Conservation (phyloP, 2,329 filamentous ascomycete genomes). For the Diplodia scrobiculata region DNA sequence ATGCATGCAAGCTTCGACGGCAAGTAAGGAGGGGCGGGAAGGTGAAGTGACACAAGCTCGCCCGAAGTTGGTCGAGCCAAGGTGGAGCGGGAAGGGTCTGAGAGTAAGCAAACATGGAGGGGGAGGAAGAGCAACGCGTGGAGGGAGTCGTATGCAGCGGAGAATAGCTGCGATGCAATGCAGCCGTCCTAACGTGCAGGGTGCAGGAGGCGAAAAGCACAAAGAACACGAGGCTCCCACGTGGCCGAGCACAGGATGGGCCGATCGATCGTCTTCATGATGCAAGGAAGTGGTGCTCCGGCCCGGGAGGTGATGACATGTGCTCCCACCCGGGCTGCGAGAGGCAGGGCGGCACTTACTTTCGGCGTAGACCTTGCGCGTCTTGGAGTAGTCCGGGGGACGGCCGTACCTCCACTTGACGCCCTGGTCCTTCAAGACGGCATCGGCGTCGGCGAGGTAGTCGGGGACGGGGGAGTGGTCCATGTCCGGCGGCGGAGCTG, state of each 20-base stretch:
- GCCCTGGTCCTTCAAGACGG: constrained; percentile 57
- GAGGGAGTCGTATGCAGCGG: constrained; percentile 15
- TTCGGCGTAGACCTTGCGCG: constrained; percentile 60
- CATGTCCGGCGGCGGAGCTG: constrained; percentile 36
- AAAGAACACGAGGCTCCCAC: constrained; percentile 26
- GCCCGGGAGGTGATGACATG: constrained; percentile 18
- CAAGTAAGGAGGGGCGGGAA: constrained; percentile 12
- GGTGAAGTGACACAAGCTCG: constrained; percentile 10
- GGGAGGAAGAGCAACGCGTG: constrained; percentile 5
- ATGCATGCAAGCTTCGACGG: constrained; percentile 22
- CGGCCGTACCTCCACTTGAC: constrained; percentile 63
- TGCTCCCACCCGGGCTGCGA: constrained; percentile 18
- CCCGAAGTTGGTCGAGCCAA: background rate
- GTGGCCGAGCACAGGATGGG: constrained; percentile 13
- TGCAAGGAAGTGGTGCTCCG: constrained; percentile 18
- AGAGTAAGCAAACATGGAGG: constrained; percentile 19
- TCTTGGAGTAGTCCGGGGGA: constrained; percentile 66
- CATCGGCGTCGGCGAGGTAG: constrained; percentile 61
- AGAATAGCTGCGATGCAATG: constrained; percentile 24
- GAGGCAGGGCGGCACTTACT: constrained; percentile 50
- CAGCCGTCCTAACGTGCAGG: constrained; percentile 24
- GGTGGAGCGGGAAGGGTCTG: background rate
- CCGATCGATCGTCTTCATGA: constrained; percentile 16
- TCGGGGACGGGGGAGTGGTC: constrained; percentile 53
- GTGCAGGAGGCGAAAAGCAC: constrained; percentile 24